Base-by-base conservation (phyloP, 2,329 filamentous ascomycete genomes). In the Fusarium transvaalense region DNA sequence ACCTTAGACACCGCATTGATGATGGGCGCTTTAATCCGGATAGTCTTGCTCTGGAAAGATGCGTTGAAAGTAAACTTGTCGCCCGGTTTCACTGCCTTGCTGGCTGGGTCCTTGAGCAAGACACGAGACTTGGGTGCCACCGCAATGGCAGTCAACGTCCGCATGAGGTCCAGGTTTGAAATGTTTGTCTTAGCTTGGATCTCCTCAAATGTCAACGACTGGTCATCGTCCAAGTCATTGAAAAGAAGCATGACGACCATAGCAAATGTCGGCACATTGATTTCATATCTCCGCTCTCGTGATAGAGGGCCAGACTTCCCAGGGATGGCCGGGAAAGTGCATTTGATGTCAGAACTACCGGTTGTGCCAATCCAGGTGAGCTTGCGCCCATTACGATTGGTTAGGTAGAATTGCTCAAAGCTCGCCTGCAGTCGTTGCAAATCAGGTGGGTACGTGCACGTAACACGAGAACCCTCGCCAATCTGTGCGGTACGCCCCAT, bases 181-280 rank as follows among this genome's bases (percentile, higher is more conserved):
- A 98, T 97, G 69, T 91, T 92, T 1, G 94, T 97, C 71, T 86
- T 86, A 8, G 88, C 89, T 76, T 96, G 91, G 29, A 98, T 96
- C 66, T 97, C 92, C 56, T 96, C 92, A 56, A 89, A 88, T 0
- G 83, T 81, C 17, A 90, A 77, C 46, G 79, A 82, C 68, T 83
- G 79, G 31, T 77, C 83, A 8, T 86, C 82, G 4, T 76, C 77
- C 1, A 97, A 75, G 37, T 95, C 89, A 74, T 98, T 98, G 85
- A 98, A 99, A 0, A 97, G 87, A 43, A 97, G 79, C 21, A 99
- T 80, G 25, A 98, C 89, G 21, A 97, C 82, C 92, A 98, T 97
- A 73, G 90, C 93, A 77, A 96, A 96, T 0, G 96, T 98, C 2
- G 94, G 91, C 21, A 97, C 94, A 64, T 94, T 97, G 56, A 99